These are phyloP conservation scores for Hyaloscypha variabilis DNA, from an alignment of 495 filamentous ascomycete genomes.

Conservation along the genomic window DNA sequence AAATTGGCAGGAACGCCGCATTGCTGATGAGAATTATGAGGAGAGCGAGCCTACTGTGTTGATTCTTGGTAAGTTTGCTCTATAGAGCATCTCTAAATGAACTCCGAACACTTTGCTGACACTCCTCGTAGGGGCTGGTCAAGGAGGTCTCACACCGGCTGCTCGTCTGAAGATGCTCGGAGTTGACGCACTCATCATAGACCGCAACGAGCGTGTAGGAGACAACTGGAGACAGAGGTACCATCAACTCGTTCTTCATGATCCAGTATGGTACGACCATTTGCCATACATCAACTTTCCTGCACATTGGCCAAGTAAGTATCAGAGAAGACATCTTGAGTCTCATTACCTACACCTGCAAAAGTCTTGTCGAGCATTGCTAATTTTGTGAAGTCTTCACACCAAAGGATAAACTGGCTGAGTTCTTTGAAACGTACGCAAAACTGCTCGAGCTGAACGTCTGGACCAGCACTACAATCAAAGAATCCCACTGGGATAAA, in stretches of 20 bases:
- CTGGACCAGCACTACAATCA: constrained; percentile 53
- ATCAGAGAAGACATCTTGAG: background rate
- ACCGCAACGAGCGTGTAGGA: constrained; percentile 62
- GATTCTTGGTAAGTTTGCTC: constrained; percentile 62
- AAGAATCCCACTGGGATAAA: constrained; percentile 49
- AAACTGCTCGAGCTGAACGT: constrained; percentile 66
- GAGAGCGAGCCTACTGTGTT: constrained; percentile 58
- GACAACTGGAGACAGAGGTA: constrained; percentile 69
- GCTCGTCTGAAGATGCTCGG: constrained; percentile 65
- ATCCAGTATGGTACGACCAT: constrained; percentile 68
- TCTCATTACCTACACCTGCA: background rate
- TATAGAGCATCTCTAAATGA: no score
- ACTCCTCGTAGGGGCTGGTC: constrained; percentile 36
- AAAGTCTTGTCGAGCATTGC: background rate
- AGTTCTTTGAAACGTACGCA: constrained; percentile 70
- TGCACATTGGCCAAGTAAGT: constrained; percentile 44
- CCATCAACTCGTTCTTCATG: constrained; percentile 56
- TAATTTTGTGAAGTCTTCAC: constrained; percentile 41
- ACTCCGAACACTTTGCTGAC: no score
- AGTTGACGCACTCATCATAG: constrained; percentile 58
- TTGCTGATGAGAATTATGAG: constrained; percentile 51
- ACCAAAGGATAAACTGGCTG: constrained; percentile 71
- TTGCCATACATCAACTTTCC: constrained; percentile 69
- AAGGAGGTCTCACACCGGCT: constrained; percentile 53
- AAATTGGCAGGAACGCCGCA: constrained; percentile 61